Evolutionary conservation across 2,329 filamentous ascomycete species (phyloP), one percentile per base, ranked within the genome.

Genomic region (Sporothrix brasiliensis): DNA sequence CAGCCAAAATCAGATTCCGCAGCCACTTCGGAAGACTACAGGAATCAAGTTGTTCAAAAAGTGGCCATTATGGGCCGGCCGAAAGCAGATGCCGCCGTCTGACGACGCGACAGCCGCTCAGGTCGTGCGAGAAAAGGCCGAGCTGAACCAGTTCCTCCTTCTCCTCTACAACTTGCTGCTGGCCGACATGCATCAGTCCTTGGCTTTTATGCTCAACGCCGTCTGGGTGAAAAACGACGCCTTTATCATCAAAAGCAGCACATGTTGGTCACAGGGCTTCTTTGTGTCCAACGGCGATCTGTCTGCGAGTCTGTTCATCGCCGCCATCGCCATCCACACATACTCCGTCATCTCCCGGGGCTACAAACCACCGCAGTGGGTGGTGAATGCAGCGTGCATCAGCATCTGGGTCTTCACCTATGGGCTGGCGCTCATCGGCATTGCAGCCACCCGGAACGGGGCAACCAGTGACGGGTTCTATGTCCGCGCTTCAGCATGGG

Each of bases 111-210:
- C 6, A 34, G 10, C 44, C 39, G 14, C 24, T 9, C 34, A 7
- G 7, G n/a, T 14, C 3, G 19, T 16, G 49, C 24, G 14, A 14
- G 27, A 63, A 50, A 67, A 67, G 52, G 54, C 63, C 1, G 70
- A 75, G 56, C 75, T 75, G 1, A 88, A 87, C 72, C 87, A 89
- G 76, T 88, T 88, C 74, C 80, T 88, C 27, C 79, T 89, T 4
- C 79, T 89, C 4, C 84, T 89, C 70, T 85, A 86, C 77, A 89
- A 88, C 75, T 82, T 89, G 9, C 78, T 89, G 3, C 77, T 87
- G 68, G 86, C 87, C 44, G 87, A 89, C 75, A 80, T 88, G 11
- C 83, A 87, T 74, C 87, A 89, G 76, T 80, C 85, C 5, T 74
- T 83, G 3, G 83, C 85, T 1, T 89, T 88, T 75, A 73, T 88